Evolutionary conservation across 208 protist species (phyloP).

Genomic region (Sergeia podlipaevii): DNA sequence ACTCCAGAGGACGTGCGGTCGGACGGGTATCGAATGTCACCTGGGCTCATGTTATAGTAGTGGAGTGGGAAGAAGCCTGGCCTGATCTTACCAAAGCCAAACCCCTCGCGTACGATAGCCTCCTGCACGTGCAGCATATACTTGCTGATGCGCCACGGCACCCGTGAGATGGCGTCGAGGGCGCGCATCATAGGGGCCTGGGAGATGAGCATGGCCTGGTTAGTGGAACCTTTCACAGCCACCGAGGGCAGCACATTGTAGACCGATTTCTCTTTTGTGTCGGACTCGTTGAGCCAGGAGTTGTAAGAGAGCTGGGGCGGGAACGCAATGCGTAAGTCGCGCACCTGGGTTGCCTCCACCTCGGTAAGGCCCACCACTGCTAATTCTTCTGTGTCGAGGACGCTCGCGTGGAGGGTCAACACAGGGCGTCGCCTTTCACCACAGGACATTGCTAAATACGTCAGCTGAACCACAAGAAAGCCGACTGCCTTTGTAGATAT

Average conservation of each 20-base stretch:
- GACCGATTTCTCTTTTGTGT: constrained; percentile 90
- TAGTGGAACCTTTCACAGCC: constrained; percentile 85
- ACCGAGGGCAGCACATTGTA: constrained; percentile 88
- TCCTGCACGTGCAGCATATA: constrained; percentile 93
- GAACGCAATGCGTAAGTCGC: constrained; percentile 81
- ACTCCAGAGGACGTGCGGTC: neutral
- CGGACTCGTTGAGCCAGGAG: constrained; percentile 83
- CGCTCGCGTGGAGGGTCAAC: constrained; percentile 62
- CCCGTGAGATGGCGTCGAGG: constrained; percentile 85
- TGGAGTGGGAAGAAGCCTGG: constrained; percentile 89
- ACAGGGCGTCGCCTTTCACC: constrained; percentile 40
- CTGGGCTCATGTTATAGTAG: constrained; percentile 63
- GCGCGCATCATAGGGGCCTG: constrained; percentile 91
- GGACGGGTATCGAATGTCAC: constrained; percentile 46
- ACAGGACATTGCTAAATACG: constrained; percentile 61
- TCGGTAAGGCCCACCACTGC: constrained; percentile 73
- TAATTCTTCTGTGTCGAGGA: constrained; percentile 43
- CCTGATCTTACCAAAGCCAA: constrained; percentile 88
- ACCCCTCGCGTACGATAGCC: constrained; percentile 90
- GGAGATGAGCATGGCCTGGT: constrained; percentile 89
- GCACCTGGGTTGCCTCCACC: constrained; percentile 47
- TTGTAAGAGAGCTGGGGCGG: constrained; percentile 89
- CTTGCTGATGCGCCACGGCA: constrained; percentile 91
- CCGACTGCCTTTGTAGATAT: constrained; percentile 63
- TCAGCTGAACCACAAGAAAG: constrained; percentile 77